Evolutionary conservation across 352 stramenopile genomes (phyloP), one percentile per base, ranked within the genome.

Genomic region (Phytophthora lateralis): DNA sequence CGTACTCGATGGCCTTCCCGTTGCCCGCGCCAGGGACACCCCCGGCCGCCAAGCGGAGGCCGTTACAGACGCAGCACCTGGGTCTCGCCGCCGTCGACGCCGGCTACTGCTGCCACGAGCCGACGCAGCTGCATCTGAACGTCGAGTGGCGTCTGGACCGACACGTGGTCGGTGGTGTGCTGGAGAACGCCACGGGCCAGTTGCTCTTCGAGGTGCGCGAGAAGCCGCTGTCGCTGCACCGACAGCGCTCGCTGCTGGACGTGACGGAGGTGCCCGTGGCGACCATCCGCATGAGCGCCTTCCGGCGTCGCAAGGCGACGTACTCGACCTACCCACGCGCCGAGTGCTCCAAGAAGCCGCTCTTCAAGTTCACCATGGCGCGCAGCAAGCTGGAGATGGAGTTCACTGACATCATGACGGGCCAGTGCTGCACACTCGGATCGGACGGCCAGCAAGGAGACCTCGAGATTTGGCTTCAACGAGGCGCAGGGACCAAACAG

Each of bases 391-490:
- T 78, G 17, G 62, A 78, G 20, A 66, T 75, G 66, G 35, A 44
- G 9, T 78, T 78, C 55, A 56, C 56, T 1, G 67, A 76, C 52
- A 61, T 78, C 41, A 78, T 78, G 66, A 78, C 70, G 41, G 55
- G 58, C 37, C 52, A 69, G 18, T 49, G 45, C 21, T 78, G 70
- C 34, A 62, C 59, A 15, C 63, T 78, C 9, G 70, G 70, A 0
- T 69, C 62, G 34, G 55, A 53, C 2, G 63, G 66, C 20, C 41
- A 64, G n/a, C 34, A 48, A 24, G 55, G 59, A 39, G 47, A 78
- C 53, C 44, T 76, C n/a, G 71, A 78, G 50, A 69, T 78, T 24
- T 78, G 71, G 71, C 34, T 78, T 29, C 63, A 78, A 51, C 66
- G 60, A 39, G 71, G 62, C 21, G 14, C 52, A 15, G 27, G 34